Base-by-base conservation (phyloP, 1,284 basidiomycete genomes). In the Taiwanofungus camphoratus region DNA sequence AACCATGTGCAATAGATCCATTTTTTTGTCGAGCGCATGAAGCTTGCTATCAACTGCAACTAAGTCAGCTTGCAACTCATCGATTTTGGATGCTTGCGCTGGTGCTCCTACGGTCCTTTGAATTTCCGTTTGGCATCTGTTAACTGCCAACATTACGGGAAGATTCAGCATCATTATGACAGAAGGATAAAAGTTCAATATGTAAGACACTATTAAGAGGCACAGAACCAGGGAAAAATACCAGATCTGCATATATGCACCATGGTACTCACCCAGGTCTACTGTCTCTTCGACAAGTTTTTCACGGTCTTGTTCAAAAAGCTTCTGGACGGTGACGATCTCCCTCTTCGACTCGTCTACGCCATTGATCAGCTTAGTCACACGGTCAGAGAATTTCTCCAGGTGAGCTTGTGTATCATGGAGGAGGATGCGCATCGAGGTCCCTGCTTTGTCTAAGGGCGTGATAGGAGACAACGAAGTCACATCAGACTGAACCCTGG, bases 351-450 rank as follows among this genome's bases (percentile, higher is more conserved):
- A 51, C 18, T 56, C 46, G 20, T 64, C 62, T 1, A 65, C 46
- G 4, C 46, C 55, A 9, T 38, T 39, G 4, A 58, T 51, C n/a
- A 67, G 53, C 18, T 50, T 52, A 8, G 71, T 71, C 8, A 77
- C 69, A 30, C 69, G 66, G 13, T 62, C 61, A 0, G 76, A 71
- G 50, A 83, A 83, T 50, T 66, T 74, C 57, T 84, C 79, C 34
- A 84, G 67, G 44, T 76, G 74, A 9, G 70, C 70, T 48, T 82
- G 79, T 0, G 79, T 83, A 57, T 85, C 82, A 48, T 83, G 76
- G 5, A 86, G 62, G 8, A 86, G 68, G 49, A 86, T 73, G 21
- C 80, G 71, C 61, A 79, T 77, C 6, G 82, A 81, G 2, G 79
- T 80, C 12, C 70, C 74, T 8, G 72, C 71, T 52, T 73, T 83